Evolutionary conservation across 2,329 filamentous ascomycete genomes (phyloP).

Genomic region (Fusarium sp.): DNA sequence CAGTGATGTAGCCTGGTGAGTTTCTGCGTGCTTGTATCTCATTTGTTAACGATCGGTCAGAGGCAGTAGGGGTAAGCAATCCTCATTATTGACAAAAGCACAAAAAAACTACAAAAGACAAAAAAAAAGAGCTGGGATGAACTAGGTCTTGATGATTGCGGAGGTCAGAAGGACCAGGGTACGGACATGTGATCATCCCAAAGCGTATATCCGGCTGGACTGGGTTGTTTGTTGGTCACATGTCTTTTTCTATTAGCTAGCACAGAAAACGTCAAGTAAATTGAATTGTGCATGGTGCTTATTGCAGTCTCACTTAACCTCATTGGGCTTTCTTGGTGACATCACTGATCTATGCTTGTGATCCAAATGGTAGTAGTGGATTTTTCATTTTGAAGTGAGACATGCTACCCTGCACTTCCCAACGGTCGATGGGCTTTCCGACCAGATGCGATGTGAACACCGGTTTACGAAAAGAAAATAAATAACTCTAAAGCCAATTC

Average conservation of each 20-base stretch:
- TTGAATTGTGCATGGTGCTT: neutral
- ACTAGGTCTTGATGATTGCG: rapidly evolving
- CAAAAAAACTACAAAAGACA: neutral
- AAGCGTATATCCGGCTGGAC: neutral
- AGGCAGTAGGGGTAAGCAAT: neutral
- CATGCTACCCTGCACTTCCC: neutral
- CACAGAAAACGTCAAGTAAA: neutral
- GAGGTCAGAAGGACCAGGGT: neutral
- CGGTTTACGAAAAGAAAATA: no score
- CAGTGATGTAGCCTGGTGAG: no score
- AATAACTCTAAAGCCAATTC: rapidly evolving
- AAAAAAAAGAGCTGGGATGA: neutral
- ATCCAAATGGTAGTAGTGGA: neutral
- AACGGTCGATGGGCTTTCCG: neutral
- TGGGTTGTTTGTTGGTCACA: neutral
- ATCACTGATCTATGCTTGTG: neutral
- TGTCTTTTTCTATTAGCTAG: neutral
- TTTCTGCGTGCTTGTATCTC: neutral
- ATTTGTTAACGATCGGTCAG: neutral
- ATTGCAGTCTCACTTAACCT: neutral
- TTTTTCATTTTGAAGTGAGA: neutral
- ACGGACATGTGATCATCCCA: neutral
- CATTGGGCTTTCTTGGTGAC: neutral
- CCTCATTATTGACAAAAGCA: neutral
- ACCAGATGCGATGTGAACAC: no score